These are phyloP conservation scores for Trichocomaceae sp. DNA, from an alignment of 2,329 filamentous ascomycete species.

Conservation along the genomic window DNA sequence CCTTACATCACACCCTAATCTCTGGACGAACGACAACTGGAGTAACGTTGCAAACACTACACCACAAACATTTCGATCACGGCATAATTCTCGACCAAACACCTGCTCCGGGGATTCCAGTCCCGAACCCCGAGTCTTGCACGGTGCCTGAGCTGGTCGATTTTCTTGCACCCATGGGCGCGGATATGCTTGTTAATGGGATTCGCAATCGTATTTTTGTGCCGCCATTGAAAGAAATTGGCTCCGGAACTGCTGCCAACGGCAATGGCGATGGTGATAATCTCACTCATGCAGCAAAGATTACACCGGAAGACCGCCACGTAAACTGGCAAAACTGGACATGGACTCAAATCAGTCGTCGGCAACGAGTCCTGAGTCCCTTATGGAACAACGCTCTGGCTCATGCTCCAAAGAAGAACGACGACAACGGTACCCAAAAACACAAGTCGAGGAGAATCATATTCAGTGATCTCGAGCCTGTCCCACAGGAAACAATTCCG, in stretches of 20 bases:
- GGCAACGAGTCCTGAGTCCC: constrained; percentile 56
- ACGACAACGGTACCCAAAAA: constrained; percentile 4
- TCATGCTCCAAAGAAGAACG: constrained; percentile 16
- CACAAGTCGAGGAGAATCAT: constrained; percentile 32
- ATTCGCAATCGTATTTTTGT: constrained; percentile 60
- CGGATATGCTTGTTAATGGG: constrained; percentile 61
- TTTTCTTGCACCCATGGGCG: constrained; percentile 58
- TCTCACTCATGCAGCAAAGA: constrained; percentile 61
- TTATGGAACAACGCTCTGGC: constrained; percentile 54
- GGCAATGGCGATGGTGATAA: constrained; percentile 16
- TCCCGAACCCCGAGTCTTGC: constrained; percentile 44
- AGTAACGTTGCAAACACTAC: constrained; percentile 79
- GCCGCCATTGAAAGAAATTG: constrained; percentile 45
- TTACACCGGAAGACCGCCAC: constrained; percentile 57
- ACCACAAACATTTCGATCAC: constrained; percentile 68
- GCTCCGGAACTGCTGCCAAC: constrained; percentile 22
- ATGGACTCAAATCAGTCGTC: constrained; percentile 49
- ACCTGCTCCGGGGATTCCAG: constrained; percentile 45
- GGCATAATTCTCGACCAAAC: constrained; percentile 70
- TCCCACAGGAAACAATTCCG: constrained; percentile 9
- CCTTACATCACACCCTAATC: constrained; percentile 78
- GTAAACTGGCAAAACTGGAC: constrained; percentile 55
- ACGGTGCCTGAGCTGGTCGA: constrained; percentile 47
- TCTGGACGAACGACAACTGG: constrained; percentile 57
- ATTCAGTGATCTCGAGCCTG: constrained; percentile 31